Conservation (phyloP, 495 filamentous ascomycete genomes). For the Neurospora sp. region DNA sequence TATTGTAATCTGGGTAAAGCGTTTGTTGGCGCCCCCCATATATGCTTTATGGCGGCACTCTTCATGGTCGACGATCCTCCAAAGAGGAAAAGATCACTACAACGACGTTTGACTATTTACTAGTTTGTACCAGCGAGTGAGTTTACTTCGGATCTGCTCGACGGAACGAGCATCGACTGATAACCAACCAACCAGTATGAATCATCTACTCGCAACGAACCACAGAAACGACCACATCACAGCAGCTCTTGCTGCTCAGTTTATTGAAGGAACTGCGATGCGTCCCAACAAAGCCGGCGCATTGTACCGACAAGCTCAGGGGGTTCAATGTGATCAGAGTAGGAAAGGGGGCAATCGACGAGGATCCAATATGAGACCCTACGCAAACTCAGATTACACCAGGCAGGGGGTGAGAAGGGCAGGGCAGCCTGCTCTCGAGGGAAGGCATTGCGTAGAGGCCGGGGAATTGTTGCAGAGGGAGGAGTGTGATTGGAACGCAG, state of each 20-base stretch:
- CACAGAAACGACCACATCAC: no score
- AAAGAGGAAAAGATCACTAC: background rate
- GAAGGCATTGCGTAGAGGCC: background rate
- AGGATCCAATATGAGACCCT: no score
- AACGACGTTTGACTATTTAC: background rate
- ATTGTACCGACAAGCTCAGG: background rate
- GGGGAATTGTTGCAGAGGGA: no score
- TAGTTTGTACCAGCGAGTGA: background rate
- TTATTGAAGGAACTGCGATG: background rate
- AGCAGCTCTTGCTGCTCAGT: background rate
- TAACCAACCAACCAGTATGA: background rate
- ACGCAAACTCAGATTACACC: background rate
- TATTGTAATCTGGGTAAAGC: background rate
- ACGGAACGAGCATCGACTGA: background rate
- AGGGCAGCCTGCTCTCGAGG: background rate
- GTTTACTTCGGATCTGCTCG: background rate
- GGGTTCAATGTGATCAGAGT: background rate
- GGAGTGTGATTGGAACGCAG: no score
- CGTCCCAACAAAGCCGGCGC: background rate
- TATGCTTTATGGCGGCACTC: background rate
- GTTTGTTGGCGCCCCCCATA: background rate
- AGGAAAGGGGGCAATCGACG: background rate
- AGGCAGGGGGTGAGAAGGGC: background rate
- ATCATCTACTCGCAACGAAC: background rate
- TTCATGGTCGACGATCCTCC: background rate